Base-by-base conservation (phyloP, 768 basidiomycete genomes). In the Chalciporus chontae region DNA sequence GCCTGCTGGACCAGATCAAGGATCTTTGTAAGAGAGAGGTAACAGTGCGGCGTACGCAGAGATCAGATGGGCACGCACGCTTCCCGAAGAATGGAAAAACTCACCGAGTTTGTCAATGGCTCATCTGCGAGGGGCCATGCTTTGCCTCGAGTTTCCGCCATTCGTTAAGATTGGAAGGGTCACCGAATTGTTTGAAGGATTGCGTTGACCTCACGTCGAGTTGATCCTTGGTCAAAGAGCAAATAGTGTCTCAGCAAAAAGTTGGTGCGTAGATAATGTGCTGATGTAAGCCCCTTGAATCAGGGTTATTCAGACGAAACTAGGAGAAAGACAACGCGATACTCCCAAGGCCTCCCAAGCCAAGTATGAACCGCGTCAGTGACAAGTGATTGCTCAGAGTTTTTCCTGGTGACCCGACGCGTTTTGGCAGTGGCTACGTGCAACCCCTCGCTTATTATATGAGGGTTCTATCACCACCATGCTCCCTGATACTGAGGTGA, bases 1-100 rank as follows among this genome's bases (percentile, higher is more conserved):
- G 95, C 94, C 72, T 95, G 90, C 67, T 96, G 92, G 27, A 96
- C 88, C 50, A 98, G 78, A 64, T 98, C 95, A 47, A 99, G 80
- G 63, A 98, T 96, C 93, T 95, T 60, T 48, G 17, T 31, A 29
- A 38, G n/a, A n/a, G n/a, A 18, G 27, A 38, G 13, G 34, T 13
- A 46, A 31, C 8, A 37, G 34, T 26, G n/a, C 10, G 32, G 24
- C 1, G 18, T 27, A 40, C 13, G 36, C 15, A 5, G 50, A 47
- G 21, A 40, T 49, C 31, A 45, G 42, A 36, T 19, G 41, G 18
- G 36, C 13, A 23, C 0, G 21, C 29, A 48, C 23, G 9, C 26
- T 31, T 43, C 32, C 37, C 13, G n/a, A 46, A 10, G 21, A 44
- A 32, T 40, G 29, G 23, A 40, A 50, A 47, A 39, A 71, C 81